Conservation (phyloP, 73 alveolate genomes). For the Blepharisma stoltei region DNA sequence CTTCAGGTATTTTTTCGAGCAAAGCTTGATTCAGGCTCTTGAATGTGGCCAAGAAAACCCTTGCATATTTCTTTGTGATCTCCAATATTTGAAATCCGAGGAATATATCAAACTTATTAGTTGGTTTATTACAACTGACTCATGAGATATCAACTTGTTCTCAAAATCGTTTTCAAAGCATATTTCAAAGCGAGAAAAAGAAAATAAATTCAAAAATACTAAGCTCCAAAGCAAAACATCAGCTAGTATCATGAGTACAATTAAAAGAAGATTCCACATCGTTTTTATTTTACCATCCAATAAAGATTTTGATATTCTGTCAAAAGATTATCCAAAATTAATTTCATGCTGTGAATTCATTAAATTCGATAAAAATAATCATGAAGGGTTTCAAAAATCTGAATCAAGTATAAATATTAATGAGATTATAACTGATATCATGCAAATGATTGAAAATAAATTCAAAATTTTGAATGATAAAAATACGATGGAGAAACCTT, state of each 20-base stretch:
- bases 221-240: too few species aligned
- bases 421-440: too few species aligned
- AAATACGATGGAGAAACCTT: too few species aligned
- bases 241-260: too few species aligned
- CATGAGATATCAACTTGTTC: background rate
- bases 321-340: background rate
- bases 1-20: background rate
- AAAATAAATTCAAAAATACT: background rate
- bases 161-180: background rate
- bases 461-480: too few species aligned
- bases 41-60: background rate
- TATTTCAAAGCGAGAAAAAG: constrained; percentile 3
- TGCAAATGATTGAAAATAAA: too few species aligned
- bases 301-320: background rate
- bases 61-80: background rate
- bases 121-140: background rate
- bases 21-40: background rate
- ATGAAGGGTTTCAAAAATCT: background rate
- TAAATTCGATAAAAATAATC: background rate
- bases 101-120: background rate
- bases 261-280: background rate
- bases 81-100: background rate
- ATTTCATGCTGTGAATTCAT: background rate
- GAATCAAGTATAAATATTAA: too few species aligned
- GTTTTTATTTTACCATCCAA: background rate